Conservation (phyloP, 2,329 filamentous ascomycete genomes). For the Cladosporium sp. region DNA sequence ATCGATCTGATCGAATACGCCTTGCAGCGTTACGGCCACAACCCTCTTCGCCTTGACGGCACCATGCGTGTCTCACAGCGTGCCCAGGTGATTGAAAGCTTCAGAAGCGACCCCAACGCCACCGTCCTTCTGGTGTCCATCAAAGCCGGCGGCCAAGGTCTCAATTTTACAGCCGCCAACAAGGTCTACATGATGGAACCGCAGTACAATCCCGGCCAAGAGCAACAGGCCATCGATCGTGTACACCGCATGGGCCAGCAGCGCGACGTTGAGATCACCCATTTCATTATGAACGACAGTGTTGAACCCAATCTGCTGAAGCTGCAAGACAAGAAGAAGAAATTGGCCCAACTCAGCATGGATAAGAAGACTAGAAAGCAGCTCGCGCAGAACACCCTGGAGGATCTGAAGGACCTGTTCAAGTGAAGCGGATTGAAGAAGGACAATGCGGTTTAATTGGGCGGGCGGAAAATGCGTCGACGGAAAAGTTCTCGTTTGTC, state of each 20-base stretch:
- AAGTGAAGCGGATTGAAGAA: too few species aligned
- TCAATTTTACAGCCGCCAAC: constrained; percentile 83
- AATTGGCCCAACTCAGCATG: constrained; percentile 83
- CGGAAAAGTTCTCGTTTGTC: too few species aligned
- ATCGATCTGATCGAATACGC: constrained; percentile 88
- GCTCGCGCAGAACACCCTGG: constrained; percentile 60
- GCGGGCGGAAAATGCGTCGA: too few species aligned
- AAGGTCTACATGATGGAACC: constrained; percentile 97
- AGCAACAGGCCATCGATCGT: constrained; percentile 90
- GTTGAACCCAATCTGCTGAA: constrained; percentile 93
- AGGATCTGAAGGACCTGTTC: constrained; percentile 59
- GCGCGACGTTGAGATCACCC: constrained; percentile 77
- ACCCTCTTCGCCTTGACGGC: constrained; percentile 80
- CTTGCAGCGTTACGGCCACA: constrained; percentile 62
- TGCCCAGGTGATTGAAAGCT: constrained; percentile 68
- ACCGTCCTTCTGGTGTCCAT: constrained; percentile 88
- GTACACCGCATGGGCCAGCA: constrained; percentile 89
- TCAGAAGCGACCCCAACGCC: constrained; percentile 67
- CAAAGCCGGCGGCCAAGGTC: constrained; percentile 82
- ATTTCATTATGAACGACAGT: constrained; percentile 84
- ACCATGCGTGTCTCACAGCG: constrained; percentile 76
- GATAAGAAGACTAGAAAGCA: constrained; percentile 58
- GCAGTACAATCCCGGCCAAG: constrained; percentile 92
- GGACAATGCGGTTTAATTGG: too few species aligned
- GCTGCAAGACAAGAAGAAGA: constrained; percentile 88